Evolutionary conservation across 2,329 filamentous ascomycete genomes (phyloP).

Genomic region (Talaromyces piceae): DNA sequence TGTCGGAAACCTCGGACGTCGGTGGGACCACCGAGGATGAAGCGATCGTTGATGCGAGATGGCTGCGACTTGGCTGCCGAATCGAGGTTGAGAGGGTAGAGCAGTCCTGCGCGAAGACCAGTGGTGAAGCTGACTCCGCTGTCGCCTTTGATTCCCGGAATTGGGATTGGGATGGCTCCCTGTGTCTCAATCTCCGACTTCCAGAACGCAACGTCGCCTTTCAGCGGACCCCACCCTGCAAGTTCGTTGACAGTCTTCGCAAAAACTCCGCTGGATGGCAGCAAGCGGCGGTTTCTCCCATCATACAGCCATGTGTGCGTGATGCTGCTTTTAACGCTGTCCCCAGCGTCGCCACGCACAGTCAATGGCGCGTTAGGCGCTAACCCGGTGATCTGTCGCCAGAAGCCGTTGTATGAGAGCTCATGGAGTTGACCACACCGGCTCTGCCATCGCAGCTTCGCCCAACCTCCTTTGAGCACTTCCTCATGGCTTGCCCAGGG

Average conservation of each 20-base stretch:
- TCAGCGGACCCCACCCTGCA: slow-evolving; percentile 76
- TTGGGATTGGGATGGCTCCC: slow-evolving; percentile 63
- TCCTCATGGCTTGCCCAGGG: slow-evolving; percentile 94
- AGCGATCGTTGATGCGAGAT: slow-evolving; percentile 86
- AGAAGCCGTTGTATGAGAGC: slow-evolving; percentile 70
- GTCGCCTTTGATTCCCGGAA: slow-evolving; percentile 60
- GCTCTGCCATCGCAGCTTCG: slow-evolving; percentile 69
- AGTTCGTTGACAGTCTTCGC: slow-evolving; percentile 71
- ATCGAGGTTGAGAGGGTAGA: slow-evolving; percentile 71
- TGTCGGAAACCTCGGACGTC: slow-evolving; percentile 91
- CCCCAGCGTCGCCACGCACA: slow-evolving; percentile 76
- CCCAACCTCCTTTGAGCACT: slow-evolving; percentile 66
- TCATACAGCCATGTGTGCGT: slow-evolving; percentile 76
- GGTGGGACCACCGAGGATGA: slow-evolving; percentile 87
- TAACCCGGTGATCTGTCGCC: slow-evolving; percentile 82
- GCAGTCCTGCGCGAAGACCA: slow-evolving; percentile 70
- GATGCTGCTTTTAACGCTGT: slow-evolving; percentile 82
- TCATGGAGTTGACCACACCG: slow-evolving; percentile 62
- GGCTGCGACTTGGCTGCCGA: slow-evolving; percentile 48
- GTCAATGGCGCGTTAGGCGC: slow-evolving; percentile 68
- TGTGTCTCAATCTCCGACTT: slow-evolving; percentile 84
- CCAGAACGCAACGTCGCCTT: slow-evolving; percentile 86
- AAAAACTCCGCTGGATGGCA: slow-evolving; percentile 76
- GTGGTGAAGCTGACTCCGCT: slow-evolving; percentile 77
- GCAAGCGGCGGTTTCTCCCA: slow-evolving; percentile 71